A percentile compares a stretch with the other conserved stretches of the same genome.
Evolutionary conservation across 2,329 filamentous ascomycete genomes (phyloP).

Genomic region (Leptographium wingfieldii): DNA sequence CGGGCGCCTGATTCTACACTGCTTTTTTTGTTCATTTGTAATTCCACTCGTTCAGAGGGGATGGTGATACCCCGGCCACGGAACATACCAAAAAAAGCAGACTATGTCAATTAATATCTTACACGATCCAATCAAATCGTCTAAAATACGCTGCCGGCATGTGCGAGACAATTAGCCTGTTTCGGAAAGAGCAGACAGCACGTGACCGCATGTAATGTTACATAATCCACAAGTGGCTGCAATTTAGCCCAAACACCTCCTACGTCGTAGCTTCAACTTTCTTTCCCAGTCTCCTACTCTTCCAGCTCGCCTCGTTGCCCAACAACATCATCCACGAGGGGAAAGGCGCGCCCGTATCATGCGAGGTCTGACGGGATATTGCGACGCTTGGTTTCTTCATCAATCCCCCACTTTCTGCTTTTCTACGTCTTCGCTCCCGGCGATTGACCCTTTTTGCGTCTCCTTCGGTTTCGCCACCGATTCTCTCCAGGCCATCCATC

Average conservation of each 20-base stretch:
- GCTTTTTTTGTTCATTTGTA: neutral
- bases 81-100: neutral
- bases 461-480: neutral
- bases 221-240: neutral
- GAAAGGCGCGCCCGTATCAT: neutral
- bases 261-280: neutral
- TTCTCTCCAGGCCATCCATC: neutral
- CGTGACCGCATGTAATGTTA: neutral
- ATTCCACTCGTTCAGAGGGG: neutral
- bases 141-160: neutral
- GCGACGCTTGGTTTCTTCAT: neutral
- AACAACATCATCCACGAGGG: neutral
- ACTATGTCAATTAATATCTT: neutral
- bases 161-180: neutral
- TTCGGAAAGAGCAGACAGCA: neutral
- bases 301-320: neutral
- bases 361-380: neutral
- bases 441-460: neutral
- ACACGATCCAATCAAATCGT: neutral
- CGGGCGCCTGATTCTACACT: neutral
- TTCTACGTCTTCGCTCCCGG: neutral
- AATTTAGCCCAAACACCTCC: neutral
- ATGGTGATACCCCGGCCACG: neutral
- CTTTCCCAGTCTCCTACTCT: neutral
- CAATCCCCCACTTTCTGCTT: neutral